Percentiles rank a stretch among this genome's conserved stretches.
phyloP scores from a whole-genome alignment of 441 rosid genomes.

The Isatis lusitanica region DNA sequence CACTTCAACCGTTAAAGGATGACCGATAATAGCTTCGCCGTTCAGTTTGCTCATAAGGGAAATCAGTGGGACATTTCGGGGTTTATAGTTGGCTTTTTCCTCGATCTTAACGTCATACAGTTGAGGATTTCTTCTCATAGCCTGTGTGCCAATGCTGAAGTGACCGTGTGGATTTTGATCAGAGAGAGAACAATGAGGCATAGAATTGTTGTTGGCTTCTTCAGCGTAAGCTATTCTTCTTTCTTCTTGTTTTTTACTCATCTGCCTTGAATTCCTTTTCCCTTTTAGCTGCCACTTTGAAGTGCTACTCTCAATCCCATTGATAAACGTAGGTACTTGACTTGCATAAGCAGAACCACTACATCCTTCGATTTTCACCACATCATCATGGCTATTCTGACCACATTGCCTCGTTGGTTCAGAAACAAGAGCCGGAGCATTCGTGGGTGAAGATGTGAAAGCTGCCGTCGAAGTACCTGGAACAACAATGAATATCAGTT shows the following conservation, averaged over 20 bases:
- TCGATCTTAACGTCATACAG: conserved; percentile 73
- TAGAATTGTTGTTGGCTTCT: conserved; percentile 37
- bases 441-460: conserved; percentile 38
- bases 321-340: conserved; percentile 8
- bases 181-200: conserved; percentile 39
- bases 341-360: conserved; percentile 28
- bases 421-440: conserved; percentile 48
- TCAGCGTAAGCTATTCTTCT: conserved; percentile 30
- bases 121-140: conserved; percentile 45
- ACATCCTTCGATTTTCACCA: conserved; percentile 40
- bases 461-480: conserved; percentile 51
- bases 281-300: conserved; percentile 93
- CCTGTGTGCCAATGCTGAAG: conserved; percentile 51
- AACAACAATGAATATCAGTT: conserved; percentile 20
- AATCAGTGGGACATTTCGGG: conserved; percentile 84
- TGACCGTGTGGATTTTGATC: conserved; percentile 44
- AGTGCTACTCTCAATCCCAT: conserved; percentile 56
- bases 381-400: conserved; percentile 51
- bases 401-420: conserved; percentile 42
- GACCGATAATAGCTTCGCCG: conserved; percentile 86
- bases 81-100: conserved; percentile 70
- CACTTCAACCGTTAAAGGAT: conserved; percentile 68
- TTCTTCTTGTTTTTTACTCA: conserved; percentile 48
- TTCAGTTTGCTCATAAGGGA: conserved; percentile 87
- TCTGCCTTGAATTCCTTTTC: conserved; percentile 83